Evolutionary conservation across 2,329 filamentous ascomycete species (phyloP), one percentile per base, ranked within the genome.

Genomic region (Alternaria sp.): DNA sequence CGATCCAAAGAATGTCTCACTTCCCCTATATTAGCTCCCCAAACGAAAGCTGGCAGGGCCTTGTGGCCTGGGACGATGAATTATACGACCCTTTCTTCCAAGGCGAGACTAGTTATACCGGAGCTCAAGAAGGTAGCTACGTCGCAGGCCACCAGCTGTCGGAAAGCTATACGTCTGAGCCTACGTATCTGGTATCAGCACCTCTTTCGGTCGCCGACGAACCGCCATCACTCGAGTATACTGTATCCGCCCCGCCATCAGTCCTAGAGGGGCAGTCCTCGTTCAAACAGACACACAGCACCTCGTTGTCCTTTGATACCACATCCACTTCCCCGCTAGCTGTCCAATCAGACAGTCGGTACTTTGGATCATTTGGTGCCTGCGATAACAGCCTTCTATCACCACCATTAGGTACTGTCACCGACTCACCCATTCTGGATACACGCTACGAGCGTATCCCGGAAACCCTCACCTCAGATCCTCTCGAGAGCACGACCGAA

Each of bases 21-120:
- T 56, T 58, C 26, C 62, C 54, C 34, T 65, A 70, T 23, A 53
- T 33, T 21, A 55, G 56, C 11, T 63, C 70, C 23, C 56, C 67
- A 6, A 52, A 50, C 21, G 72, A 72, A 54, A 60, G 59, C 36
- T 76, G 73, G 73, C 62, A 74, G 51, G 69, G 72, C 21, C 51
- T 75, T 6, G 54, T 76, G 41, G 60, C 56, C 11, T 75, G 70
- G 72, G 68, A 73, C 31, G 73, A 65, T 6, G 71, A 73, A 36
- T 14, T 72, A n/a, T 68, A 62, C 50, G 67, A 74, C 51, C 63
- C 71, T 9, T 54, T 73, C 31, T 75, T 71, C 56, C 66, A 68
- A 26, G 63, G 60, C 41, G 66, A 71, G 45, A 50, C 49, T 11
- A 58, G 55, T 26, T 66, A 66, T 40, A 56, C 61, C 1, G 56